Conservation (phyloP, 2,329 filamentous ascomycete species). For the Trichoderma endophyticum region DNA sequence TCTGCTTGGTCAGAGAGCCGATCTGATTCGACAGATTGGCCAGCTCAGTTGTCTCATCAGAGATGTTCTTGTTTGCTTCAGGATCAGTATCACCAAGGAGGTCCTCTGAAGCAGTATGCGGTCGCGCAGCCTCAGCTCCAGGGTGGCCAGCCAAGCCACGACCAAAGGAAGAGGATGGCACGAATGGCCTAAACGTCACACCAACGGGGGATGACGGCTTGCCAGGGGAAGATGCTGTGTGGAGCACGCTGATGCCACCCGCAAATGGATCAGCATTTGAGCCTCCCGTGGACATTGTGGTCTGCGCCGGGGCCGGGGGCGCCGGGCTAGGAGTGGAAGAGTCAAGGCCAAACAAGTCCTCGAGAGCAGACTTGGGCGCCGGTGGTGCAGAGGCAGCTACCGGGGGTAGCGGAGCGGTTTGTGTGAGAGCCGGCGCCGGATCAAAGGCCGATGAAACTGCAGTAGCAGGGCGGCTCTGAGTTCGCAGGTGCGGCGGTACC, state of each 20-base stretch:
- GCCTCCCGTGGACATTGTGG: constrained; percentile 68
- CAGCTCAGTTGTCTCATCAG: constrained; percentile 84
- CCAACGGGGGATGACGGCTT: constrained; percentile 46
- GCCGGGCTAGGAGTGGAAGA: constrained; percentile 51
- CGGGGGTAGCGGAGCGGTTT: not conserved
- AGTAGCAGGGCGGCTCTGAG: constrained; percentile 50
- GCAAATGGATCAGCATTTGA: constrained; percentile 65
- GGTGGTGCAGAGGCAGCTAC: constrained; percentile 32
- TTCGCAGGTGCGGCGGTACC: constrained; percentile 81
- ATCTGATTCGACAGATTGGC: constrained; percentile 97
- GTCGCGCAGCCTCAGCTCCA: constrained; percentile 51
- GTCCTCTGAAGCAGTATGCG: constrained; percentile 65
- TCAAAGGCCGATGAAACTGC: constrained; percentile 52
- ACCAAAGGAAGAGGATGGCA: constrained; percentile 90
- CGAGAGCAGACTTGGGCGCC: constrained; percentile 75
- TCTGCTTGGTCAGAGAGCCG: constrained; percentile 83
- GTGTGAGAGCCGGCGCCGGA: constrained; percentile 34
- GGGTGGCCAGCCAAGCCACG: constrained; percentile 63
- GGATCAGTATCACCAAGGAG: constrained; percentile 87
- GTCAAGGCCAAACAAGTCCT: constrained; percentile 92
- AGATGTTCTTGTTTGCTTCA: constrained; percentile 83
- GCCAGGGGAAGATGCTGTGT: constrained; percentile 50
- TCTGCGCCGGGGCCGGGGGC: constrained; percentile 56
- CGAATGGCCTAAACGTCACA: constrained; percentile 78
- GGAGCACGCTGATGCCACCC: constrained; percentile 44